Percentiles rank a stretch among this genome's conserved stretches.
These are phyloP conservation scores for Tilletia indica DNA, from an alignment of 1,284 basidiomycete genomes.

Conservation along the genomic window DNA sequence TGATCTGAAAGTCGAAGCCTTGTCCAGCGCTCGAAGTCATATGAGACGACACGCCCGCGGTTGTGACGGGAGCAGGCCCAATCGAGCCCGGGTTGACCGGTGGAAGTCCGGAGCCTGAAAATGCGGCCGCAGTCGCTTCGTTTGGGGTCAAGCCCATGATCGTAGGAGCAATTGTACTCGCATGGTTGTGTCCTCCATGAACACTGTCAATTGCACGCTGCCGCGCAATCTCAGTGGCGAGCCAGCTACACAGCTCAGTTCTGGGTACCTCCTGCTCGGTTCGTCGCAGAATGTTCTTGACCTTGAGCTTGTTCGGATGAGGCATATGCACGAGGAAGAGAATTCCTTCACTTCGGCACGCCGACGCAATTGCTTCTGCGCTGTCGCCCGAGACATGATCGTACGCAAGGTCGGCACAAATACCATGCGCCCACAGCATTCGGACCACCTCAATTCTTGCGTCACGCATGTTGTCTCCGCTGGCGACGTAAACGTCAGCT, in stretches of 20 bases:
- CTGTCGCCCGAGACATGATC: constrained; percentile 52
- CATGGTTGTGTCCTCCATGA: constrained; percentile 5
- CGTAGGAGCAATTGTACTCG: not conserved
- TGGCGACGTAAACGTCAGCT: constrained; percentile 72
- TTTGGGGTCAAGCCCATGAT: not conserved
- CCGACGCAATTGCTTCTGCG: constrained; percentile 40
- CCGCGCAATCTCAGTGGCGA: constrained; percentile 43
- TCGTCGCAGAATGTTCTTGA: constrained; percentile 43
- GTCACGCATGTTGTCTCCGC: constrained; percentile 70
- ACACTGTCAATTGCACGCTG: constrained; percentile 26
- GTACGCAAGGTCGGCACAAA: constrained; percentile 79
- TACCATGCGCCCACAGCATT: constrained; percentile 74
- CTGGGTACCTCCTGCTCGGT: constrained; percentile 46
- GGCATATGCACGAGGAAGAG: constrained; percentile 47
- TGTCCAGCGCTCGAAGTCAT: constrained; percentile 22
- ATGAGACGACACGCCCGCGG: not conserved
- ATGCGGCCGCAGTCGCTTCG: not conserved
- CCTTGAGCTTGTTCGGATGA: constrained; percentile 43
- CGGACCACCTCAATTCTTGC: constrained; percentile 75
- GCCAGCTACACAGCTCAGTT: constrained; percentile 40
- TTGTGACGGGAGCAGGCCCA: not conserved
- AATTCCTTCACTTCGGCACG: constrained; percentile 53
- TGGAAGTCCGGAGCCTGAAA: not conserved
- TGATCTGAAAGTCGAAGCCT: constrained; percentile 33
- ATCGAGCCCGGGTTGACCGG: not conserved